Evolutionary conservation across 2,329 filamentous ascomycete genomes (phyloP).

Genomic region (Sphaerulina musiva): DNA sequence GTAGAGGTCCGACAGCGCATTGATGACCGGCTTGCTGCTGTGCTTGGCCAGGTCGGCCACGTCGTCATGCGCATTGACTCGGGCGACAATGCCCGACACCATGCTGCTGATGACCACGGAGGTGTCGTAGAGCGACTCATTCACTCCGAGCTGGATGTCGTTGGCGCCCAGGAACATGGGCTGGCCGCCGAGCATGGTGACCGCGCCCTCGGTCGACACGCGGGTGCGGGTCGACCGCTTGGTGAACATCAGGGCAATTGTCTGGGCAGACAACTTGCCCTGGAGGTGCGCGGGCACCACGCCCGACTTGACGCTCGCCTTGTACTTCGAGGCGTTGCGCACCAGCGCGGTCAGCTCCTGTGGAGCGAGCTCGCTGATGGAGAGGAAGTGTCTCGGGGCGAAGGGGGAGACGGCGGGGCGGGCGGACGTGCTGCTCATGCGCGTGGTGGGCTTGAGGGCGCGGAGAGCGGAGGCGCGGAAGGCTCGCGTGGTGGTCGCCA

Average conservation of each 20-base stretch:
- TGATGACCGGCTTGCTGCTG: conserved; percentile 46
- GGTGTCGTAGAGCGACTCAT: conserved; percentile 92
- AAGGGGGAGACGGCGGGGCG: conserved; percentile 47
- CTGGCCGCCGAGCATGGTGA: conserved; percentile 81
- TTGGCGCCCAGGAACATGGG: conserved; percentile 95
- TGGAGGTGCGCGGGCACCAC: conserved; percentile 53
- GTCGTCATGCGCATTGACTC: conserved; percentile 48
- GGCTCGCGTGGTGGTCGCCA: conserved; percentile 23
- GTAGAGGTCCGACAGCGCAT: conserved; percentile 72
- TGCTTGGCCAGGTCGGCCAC: conserved; percentile 45
- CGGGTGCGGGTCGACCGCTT: conserved; percentile 92
- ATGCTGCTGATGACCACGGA: conserved; percentile 83
- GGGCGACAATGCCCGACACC: conserved; percentile 45
- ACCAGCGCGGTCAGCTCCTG: conserved; percentile 75
- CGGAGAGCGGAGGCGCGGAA: conserved; percentile 20
- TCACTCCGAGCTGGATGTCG: conserved; percentile 94
- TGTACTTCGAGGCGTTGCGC: conserved; percentile 71
- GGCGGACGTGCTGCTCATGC: conserved; percentile 27
- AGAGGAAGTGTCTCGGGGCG: conserved; percentile 78
- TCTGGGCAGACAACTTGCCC: conserved; percentile 63
- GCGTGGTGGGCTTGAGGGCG: conserved; percentile 13
- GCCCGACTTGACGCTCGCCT: conserved; percentile 67
- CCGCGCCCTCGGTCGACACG: conserved; percentile 85
- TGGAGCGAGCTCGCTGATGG: conserved; percentile 77
- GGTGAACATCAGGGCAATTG: conserved; percentile 92